A percentile compares a stretch with the other conserved stretches of the same genome.
phyloP scores from a whole-genome alignment of 2,329 filamentous ascomycete genomes.

The Alternaria ventricosa region DNA sequence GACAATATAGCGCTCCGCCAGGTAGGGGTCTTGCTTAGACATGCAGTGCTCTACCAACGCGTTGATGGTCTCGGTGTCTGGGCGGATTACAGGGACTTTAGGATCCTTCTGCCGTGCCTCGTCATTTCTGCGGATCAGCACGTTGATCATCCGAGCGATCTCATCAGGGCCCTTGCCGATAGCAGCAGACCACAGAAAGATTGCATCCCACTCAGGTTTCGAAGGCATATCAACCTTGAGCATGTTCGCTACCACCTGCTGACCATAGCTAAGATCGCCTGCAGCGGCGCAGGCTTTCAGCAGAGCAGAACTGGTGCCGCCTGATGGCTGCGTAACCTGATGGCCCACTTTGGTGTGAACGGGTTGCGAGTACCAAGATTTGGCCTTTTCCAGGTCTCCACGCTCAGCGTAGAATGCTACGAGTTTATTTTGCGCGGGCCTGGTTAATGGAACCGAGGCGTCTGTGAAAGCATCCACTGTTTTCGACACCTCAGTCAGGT shows the following conservation, averaged over 20 bases:
- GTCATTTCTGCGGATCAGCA: constrained; percentile 63
- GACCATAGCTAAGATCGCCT: constrained; percentile 39
- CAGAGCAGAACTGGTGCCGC: constrained; percentile 60
- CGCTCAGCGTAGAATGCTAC: constrained; percentile 67
- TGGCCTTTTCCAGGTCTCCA: constrained; percentile 66
- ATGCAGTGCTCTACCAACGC: constrained; percentile 75
- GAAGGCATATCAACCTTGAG: constrained; percentile 33
- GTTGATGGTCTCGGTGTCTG: constrained; percentile 79
- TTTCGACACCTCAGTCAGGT: constrained; percentile 64
- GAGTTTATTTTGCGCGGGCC: constrained; percentile 57
- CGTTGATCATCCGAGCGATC: constrained; percentile 73
- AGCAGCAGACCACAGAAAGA: constrained; percentile 77
- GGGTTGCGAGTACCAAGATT: constrained; percentile 70
- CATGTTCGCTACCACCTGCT: constrained; percentile 54
- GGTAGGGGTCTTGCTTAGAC: constrained; percentile 70
- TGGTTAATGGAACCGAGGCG: constrained; percentile 45
- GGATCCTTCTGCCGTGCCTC: constrained; percentile 50
- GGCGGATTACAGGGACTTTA: constrained; percentile 46
- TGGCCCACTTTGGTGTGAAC: constrained; percentile 44
- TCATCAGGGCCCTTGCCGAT: constrained; percentile 75
- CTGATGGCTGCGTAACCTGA: constrained; percentile 5
- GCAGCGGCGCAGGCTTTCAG: constrained; percentile 61
- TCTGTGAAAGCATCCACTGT: constrained; percentile 61
- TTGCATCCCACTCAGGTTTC: constrained; percentile 71
- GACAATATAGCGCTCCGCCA: constrained; percentile 75